A percentile compares a stretch with the other conserved stretches of the same genome.
phyloP scores from a whole-genome alignment of 176 grass and related monocot genomes.

The Sorghum bicolor region Sorghum_bicolor_NCBIv3 NC_012876.2:7897501-7898000 shows the following conservation, averaged over 20 bases:
- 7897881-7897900: neutral
- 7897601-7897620: neutral
- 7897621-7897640: neutral
- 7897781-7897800: neutral
- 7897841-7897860: neutral
- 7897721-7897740: neutral
- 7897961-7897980: neutral
- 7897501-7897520: neutral
- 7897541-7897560: neutral
- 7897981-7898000: neutral
- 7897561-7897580: neutral
- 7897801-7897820: neutral
- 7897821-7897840: neutral
- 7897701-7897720: neutral
- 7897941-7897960: neutral
- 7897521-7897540: neutral
- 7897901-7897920: neutral
- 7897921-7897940: neutral
- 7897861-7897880: neutral
- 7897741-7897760: neutral
- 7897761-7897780: neutral
- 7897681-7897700: neutral
- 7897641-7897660: neutral
- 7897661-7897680: neutral
- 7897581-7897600: neutral